Base-by-base conservation (phyloP, 805 yeast genomes). In the Gaillardinia entomophila region DNA sequence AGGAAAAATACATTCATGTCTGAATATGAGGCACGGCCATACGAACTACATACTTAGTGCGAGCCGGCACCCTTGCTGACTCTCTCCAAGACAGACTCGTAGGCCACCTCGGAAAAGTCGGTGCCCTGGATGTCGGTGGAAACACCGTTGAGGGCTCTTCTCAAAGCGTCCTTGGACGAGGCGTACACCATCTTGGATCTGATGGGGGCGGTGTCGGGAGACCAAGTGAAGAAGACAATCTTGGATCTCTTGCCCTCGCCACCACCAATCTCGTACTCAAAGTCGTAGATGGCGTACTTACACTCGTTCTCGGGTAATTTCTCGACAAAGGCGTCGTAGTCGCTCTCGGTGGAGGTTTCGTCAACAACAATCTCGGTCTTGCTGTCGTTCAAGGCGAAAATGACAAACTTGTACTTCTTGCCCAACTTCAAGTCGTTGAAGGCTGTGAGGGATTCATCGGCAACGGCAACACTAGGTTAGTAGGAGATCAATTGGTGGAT, bases 101-200 rank as follows among this genome's bases (percentile, higher is more conserved):
- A 86, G 44, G 95, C 85, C 48, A 92, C 97, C 75, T 92, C 98
- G 42, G 94, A 81, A 68, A 80, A 89, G 66, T 92, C 98, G 38
- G 98, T 92, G 58, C 97, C 98, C 73, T 92, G 98, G 55, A 92
- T 74, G 57, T 92, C 98, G 48, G 95, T 64, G 36, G 96, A 71
- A 48, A 92, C 79, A 65, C 98, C 98, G 62, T 85, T 90, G 57
- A 92, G 74, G 36, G 98, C 90, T 69, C 96, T 87, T 75, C 97
- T 90, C 57, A 92, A 77, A 31, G 97, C 96, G 53, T 89, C 97
- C 69, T 88, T 88, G 40, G 97, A 89, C n/a, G 96, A 79, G 30
- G 98, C 97, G 71, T 89, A 90, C 42, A 90, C 84, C 98, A 92
- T 92, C 83, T 92, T 92, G 51, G 88, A 63, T 73, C 94, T 83